Evolutionary conservation across 2,329 filamentous ascomycete species (phyloP).

Genomic region (Claviceps purpurea): DNA sequence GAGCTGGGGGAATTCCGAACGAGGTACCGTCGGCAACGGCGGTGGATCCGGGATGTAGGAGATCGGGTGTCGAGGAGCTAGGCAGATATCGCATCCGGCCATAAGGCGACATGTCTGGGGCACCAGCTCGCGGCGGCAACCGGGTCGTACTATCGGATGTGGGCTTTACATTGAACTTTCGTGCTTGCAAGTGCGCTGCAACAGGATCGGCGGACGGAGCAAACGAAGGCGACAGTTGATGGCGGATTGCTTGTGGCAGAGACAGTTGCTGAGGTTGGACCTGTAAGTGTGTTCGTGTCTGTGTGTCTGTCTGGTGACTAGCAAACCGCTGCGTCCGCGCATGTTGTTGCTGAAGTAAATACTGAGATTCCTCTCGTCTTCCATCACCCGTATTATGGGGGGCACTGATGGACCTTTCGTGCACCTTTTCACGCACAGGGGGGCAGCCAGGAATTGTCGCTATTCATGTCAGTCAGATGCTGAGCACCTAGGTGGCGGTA

Average conservation of each 20-base stretch:
- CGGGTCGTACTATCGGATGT: constrained; percentile 30
- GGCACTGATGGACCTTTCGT: constrained; percentile 52
- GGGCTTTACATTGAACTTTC: constrained; percentile 31
- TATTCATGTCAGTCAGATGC: constrained; percentile 18
- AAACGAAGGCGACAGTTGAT: constrained; percentile 38
- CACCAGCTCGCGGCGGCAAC: constrained; percentile 27
- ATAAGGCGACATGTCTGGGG: constrained; percentile 33
- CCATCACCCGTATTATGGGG: constrained; percentile 18
- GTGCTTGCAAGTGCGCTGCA: constrained; percentile 13
- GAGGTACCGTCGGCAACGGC: constrained; percentile 17
- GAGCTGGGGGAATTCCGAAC: constrained; percentile 30
- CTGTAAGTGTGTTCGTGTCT: not conserved
- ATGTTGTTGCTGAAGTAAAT: constrained; percentile 12
- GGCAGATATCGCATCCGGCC: constrained; percentile 27
- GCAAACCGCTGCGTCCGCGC: constrained; percentile 17
- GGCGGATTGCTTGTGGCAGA: constrained; percentile 18
- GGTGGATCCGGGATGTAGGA: constrained; percentile 30
- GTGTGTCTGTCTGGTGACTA: constrained; percentile 26
- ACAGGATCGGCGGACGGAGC: constrained; percentile 27
- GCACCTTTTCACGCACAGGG: constrained; percentile 48
- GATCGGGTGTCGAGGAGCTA: constrained; percentile 23
- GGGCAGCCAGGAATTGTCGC: constrained; percentile 56
- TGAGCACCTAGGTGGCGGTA: not conserved
- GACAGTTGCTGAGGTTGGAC: too few relatives aligned
- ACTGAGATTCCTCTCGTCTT: constrained; percentile 11